Base-by-base conservation (phyloP, 345 rosid genomes). In the Ceriops zippeliana region DNA sequence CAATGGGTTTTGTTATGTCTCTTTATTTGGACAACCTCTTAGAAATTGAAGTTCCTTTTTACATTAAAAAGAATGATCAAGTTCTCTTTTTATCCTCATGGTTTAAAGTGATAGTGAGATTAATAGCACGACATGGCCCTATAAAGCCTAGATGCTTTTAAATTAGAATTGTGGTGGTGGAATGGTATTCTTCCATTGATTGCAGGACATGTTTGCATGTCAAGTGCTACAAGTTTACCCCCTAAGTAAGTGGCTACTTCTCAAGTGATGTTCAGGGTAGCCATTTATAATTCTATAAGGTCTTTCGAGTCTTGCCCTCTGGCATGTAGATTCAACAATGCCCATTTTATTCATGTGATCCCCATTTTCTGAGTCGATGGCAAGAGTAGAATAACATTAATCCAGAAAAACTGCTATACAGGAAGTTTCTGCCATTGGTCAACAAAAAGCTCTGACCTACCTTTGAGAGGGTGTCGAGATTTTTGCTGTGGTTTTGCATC, bases 1-100 rank as follows among this genome's bases (percentile, higher is more conserved):
- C 46, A 49, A 77, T 77, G 79, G 76, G 83, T 78, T 66, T 77
- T 71, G 49, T 16, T 74, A 54, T 70, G 53, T 31, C 38, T 63
- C 76, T 71, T 69, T 78, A 64, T 70, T 20, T 57, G 26, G 30
- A 67, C 70, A 68, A 57, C 72, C 28, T 67, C 72, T 38, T 47
- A 9, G 66, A 52, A 65, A 54, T 64, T 58, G 54, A 52, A 17
- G 52, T 20, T 66, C 21, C 15, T 22, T 54, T 54, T 42, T 37
- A 75, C 58, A 38, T 52, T 56, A 11, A 52, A 49, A 34, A 76
- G 53, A 53, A 57, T 61, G 16, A 13, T 19, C 35, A 19, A 10
- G 37, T 26, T 46, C 51, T 60, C 70, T 75, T 67, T 65, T 51
- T 34, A 37, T 65, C 49, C 10, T 7, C 57, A 22, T 49, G 34